Conservation (phyloP, 768 basidiomycete species). For the Candolleomyces aberdarensis region DNA sequence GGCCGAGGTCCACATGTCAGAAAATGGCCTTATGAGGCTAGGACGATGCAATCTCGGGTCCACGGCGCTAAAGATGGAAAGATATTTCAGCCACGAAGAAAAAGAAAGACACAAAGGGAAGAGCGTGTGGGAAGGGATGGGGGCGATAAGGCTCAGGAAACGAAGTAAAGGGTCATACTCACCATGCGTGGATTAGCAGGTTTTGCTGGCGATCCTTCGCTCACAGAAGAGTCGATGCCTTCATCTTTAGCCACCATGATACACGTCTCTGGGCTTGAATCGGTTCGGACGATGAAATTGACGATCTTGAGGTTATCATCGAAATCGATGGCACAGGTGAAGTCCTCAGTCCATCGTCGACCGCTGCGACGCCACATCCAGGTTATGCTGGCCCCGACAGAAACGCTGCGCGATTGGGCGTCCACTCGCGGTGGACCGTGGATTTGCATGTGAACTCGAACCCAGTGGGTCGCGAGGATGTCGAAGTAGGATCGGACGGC, state of each 20-base stretch:
- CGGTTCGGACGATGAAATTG: conserved; percentile 38
- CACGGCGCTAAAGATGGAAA: not conserved
- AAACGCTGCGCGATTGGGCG: conserved; percentile 23
- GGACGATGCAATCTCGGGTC: not conserved
- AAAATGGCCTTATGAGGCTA: not conserved
- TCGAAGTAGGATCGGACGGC: conserved; percentile 51
- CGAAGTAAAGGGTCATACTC: not conserved
- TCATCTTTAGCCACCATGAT: conserved; percentile 37
- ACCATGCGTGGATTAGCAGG: not conserved
- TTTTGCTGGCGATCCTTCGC: not conserved
- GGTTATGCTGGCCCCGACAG: conserved; percentile 33
- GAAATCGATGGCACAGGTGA: conserved; percentile 41
- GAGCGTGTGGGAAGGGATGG: not conserved
- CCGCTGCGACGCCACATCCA: conserved; percentile 48
- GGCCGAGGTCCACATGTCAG: not conserved
- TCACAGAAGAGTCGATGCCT: not conserved
- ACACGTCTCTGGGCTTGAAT: conserved; percentile 38
- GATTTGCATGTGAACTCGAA: conserved; percentile 27
- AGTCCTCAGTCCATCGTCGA: conserved; percentile 42
- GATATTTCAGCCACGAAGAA: not conserved
- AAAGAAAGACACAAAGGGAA: not conserved
- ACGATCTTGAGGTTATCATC: conserved; percentile 42
- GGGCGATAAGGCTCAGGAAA: not conserved
- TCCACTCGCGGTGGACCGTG: conserved; percentile 22
- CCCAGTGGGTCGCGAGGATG: conserved; percentile 43